phyloP scores from a whole-genome alignment of 257 asterid genomes.

The Primulina huaijiensis region DNA sequence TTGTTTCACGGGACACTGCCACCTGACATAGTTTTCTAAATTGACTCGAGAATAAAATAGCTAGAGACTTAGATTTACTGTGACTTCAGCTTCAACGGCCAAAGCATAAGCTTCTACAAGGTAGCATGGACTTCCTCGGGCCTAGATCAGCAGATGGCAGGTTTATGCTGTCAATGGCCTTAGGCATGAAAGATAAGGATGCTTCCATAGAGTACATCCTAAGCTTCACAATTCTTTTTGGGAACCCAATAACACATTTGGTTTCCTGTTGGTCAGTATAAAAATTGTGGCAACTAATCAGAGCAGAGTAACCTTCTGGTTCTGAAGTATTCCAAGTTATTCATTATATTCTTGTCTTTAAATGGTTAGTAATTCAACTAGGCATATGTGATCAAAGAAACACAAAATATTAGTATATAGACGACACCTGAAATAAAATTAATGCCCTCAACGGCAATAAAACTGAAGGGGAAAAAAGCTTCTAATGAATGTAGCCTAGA shows the following conservation, averaged over 20 bases:
- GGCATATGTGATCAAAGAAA: not conserved
- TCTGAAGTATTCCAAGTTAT: constrained; percentile 14
- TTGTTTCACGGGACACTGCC: not conserved
- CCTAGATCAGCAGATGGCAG: constrained; percentile 35
- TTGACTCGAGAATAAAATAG: constrained; percentile 20
- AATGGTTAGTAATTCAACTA: not conserved
- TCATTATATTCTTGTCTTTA: not conserved
- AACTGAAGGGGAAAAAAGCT: not conserved
- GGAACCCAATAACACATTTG: constrained; percentile 57
- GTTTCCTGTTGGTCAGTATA: constrained; percentile 62
- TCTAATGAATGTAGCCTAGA: not conserved
- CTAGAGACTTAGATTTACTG: constrained; percentile 31
- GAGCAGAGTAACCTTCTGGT: constrained; percentile 12
- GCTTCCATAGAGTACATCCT: constrained; percentile 37
- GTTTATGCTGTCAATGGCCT: constrained; percentile 33
- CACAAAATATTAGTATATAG: not conserved
- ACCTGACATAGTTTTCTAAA: not conserved
- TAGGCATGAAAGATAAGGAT: constrained; percentile 34
- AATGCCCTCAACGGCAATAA: not conserved
- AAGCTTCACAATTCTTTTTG: constrained; percentile 50
- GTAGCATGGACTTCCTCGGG: constrained; percentile 36
- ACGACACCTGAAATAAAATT: not conserved
- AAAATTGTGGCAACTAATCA: constrained; percentile 30
- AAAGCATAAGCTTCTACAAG: constrained; percentile 43
- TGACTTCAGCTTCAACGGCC: constrained; percentile 43